A percentile compares a stretch with the other conserved stretches of the same genome.
Evolutionary conservation across 129 eudicot genomes (phyloP).

Genomic region (Centrapalus pauciflorus): DNA sequence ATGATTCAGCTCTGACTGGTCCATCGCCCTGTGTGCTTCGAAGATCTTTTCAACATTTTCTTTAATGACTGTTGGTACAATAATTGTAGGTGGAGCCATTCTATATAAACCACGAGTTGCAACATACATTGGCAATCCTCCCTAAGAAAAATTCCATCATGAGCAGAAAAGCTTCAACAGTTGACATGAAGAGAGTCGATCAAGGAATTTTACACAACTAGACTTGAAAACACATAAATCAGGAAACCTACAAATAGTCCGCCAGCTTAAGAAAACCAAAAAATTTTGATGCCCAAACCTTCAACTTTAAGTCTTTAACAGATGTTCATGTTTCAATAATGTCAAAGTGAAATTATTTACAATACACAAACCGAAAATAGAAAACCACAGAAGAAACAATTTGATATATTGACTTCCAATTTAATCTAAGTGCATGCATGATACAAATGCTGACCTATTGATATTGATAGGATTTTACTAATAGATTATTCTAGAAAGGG

Average conservation of each 20-base stretch:
- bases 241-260: not conserved
- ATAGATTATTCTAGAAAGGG: too few species aligned
- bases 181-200: not conserved
- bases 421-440: too few species aligned
- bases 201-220: not conserved
- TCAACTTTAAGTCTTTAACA: not conserved
- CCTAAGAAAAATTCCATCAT: slow-evolving; percentile 28
- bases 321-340: not conserved
- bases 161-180: not conserved
- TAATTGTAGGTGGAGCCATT: slow-evolving; percentile 83
- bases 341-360: slow-evolving; percentile 1
- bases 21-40: slow-evolving; percentile 84
- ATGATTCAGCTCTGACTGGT: slow-evolving; percentile 83
- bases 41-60: slow-evolving; percentile 76
- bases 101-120: slow-evolving; percentile 85
- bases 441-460: too few species aligned
- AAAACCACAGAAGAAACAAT: not conserved
- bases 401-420: not conserved
- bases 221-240: not conserved
- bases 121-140: slow-evolving; percentile 98
- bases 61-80: slow-evolving; percentile 72
- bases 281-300: not conserved
- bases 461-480: too few species aligned
- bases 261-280: not conserved
- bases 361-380: too few species aligned